These are phyloP conservation scores for Platanthera zijinensis DNA, from an alignment of 106 monocot genomes.

Conservation along the genomic window DNA sequence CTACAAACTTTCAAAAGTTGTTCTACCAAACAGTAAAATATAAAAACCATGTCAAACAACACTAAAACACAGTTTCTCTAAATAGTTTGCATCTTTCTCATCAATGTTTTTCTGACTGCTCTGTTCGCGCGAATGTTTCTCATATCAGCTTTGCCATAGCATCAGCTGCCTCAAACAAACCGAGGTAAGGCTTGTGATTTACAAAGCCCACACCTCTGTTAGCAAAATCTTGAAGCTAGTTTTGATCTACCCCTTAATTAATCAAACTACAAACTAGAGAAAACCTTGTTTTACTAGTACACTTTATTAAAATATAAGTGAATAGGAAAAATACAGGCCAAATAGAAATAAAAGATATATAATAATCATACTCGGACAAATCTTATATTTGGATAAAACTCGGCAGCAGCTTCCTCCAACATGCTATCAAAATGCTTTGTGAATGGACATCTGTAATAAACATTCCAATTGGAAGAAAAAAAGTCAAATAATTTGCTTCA, in stretches of 20 bases:
- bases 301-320: not conserved
- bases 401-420: slow-evolving; percentile 79
- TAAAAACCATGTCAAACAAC: no score
- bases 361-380: slow-evolving; percentile 48
- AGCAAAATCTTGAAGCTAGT: not conserved
- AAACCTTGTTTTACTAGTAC: not conserved
- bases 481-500: not conserved
- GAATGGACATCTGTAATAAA: slow-evolving; percentile 48
- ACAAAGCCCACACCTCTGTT: not conserved
- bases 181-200: not conserved
- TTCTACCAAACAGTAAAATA: no score
- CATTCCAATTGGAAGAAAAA: not conserved
- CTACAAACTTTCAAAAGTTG: no score
- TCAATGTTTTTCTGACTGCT: no score
- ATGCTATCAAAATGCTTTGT: slow-evolving; percentile 80
- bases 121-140: no score
- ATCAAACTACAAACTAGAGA: not conserved
- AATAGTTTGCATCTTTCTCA: no score
- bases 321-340: not conserved
- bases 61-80: no score
- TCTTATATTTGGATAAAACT: slow-evolving; percentile 69
- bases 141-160: not conserved
- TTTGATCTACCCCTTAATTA: not conserved
- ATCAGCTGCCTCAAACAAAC: not conserved
- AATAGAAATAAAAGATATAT: not conserved